Evolutionary conservation across 2,329 filamentous ascomycete genomes (phyloP).

Genomic region (Fusarium sp.): DNA sequence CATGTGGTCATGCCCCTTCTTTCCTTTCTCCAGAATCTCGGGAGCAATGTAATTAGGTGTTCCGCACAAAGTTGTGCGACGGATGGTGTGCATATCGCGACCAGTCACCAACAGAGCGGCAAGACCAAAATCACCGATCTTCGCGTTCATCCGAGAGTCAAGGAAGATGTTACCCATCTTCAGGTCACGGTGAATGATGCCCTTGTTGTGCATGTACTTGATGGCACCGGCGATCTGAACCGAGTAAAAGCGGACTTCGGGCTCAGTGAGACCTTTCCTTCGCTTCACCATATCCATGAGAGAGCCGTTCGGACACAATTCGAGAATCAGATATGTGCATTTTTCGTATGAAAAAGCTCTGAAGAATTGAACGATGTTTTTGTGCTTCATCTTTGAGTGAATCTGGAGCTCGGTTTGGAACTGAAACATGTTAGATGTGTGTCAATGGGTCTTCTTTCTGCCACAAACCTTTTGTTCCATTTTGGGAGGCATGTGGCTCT

Average conservation of each 20-base stretch:
- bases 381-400: slow-evolving; percentile 96
- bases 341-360: slow-evolving; percentile 90
- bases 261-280: slow-evolving; percentile 87
- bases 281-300: slow-evolving; percentile 98
- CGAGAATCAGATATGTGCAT: slow-evolving; percentile 92
- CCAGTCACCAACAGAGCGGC: slow-evolving; percentile 91
- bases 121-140: slow-evolving; percentile 96
- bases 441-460: not conserved
- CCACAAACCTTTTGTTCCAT: slow-evolving; percentile 80
- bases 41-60: slow-evolving; percentile 99
- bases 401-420: slow-evolving; percentile 91
- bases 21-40: slow-evolving; percentile 93
- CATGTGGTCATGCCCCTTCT: slow-evolving; percentile 95
- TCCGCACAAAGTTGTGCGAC: slow-evolving; percentile 92
- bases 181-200: slow-evolving; percentile 94
- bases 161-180: slow-evolving; percentile 99
- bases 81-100: slow-evolving; percentile 83
- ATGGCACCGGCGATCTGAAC: slow-evolving; percentile 96
- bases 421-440: slow-evolving; percentile 48
- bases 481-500: slow-evolving; percentile 82
- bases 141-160: slow-evolving; percentile 94
- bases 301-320: slow-evolving; percentile 94
- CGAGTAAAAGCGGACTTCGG: slow-evolving; percentile 92
- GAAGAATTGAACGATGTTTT: slow-evolving; percentile 95
- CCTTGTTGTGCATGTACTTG: slow-evolving; percentile 96